Evolutionary conservation across 2,329 filamentous ascomycete species (phyloP), one percentile per base, ranked within the genome.

Genomic region (Colletotrichum navitas): DNA sequence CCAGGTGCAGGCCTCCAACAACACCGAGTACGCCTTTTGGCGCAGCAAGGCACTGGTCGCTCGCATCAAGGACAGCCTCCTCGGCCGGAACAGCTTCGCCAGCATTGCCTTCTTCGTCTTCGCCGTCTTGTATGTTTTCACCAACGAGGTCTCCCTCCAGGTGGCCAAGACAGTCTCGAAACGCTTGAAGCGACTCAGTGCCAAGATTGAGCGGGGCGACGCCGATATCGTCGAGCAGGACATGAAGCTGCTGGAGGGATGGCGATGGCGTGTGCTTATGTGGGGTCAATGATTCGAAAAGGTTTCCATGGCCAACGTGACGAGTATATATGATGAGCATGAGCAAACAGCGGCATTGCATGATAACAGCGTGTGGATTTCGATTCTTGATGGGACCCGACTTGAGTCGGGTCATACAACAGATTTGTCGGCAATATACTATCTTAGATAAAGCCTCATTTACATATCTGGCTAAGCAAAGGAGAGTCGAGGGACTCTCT

Each of bases 21-120:
- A 85, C 74, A 90, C 88, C 34, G 88, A 90, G 79, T 87, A 89
- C 75, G 88, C 88, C 39, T 90, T 89, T 76, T 79, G 78, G 34
- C 83, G 82, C 74, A 87, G 86, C 78, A 85, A 84, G 77, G 81
- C 82, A 2, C 82, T 90, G 5, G 79, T 89, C 36, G 75, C 82
- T 4, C 84, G 87, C 63, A 87, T 90, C 75, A 81, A 85, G 65
- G 78, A 81, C 56, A 81, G 83, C 8, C 77, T 87, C 1, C 79
- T 83, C 12, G 83, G 85, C 5, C 82, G 81, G 18, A 84, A 84
- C 18, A 77, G 82, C 2, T 77, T 88, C 34, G 87, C 87, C 1
- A 84, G 84, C 45, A 73, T 89, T 12, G 85, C 85, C 11, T 85
- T 88, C 73, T 85, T 90, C 41, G 86, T 90, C 3, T 86, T 89